Evolutionary conservation across 805 yeast species (phyloP).

Genomic region (Yamadazyma kitorensis): DNA sequence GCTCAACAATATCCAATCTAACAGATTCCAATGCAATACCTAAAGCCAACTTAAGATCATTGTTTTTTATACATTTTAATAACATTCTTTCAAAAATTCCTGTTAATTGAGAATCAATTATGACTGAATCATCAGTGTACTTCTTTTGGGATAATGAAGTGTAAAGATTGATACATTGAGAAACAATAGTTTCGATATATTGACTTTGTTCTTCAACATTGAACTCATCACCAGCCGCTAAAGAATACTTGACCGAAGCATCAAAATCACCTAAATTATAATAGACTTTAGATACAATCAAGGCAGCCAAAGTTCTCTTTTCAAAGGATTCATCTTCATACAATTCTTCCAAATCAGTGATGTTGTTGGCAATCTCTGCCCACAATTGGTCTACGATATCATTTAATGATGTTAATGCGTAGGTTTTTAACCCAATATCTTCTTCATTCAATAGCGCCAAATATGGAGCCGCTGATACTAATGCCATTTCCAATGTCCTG

Average conservation of each 20-base stretch:
- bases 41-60: constrained; percentile 76
- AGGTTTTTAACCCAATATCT: constrained; percentile 71
- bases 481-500: too few relatives aligned
- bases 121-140: constrained; percentile 20
- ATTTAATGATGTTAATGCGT: constrained; percentile 82
- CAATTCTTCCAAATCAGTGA: constrained; percentile 84
- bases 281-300: constrained; percentile 84
- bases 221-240: constrained; percentile 79
- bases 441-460: constrained; percentile 85
- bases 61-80: constrained; percentile 65
- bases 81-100: constrained; percentile 85
- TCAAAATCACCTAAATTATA: constrained; percentile 94
- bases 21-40: constrained; percentile 90
- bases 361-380: constrained; percentile 94
- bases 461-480: constrained; percentile 87
- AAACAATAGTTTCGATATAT: constrained; percentile 88
- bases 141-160: constrained; percentile 57
- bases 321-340: constrained; percentile 81
- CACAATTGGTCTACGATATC: constrained; percentile 85
- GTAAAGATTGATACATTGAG: constrained; percentile 86
- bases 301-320: constrained; percentile 80
- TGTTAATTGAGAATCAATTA: constrained; percentile 60
- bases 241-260: constrained; percentile 82
- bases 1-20: constrained; percentile 75
- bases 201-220: constrained; percentile 75